Conservation (phyloP, 2,329 filamentous ascomycete genomes). For the Aaosphaeria arxii region DNA sequence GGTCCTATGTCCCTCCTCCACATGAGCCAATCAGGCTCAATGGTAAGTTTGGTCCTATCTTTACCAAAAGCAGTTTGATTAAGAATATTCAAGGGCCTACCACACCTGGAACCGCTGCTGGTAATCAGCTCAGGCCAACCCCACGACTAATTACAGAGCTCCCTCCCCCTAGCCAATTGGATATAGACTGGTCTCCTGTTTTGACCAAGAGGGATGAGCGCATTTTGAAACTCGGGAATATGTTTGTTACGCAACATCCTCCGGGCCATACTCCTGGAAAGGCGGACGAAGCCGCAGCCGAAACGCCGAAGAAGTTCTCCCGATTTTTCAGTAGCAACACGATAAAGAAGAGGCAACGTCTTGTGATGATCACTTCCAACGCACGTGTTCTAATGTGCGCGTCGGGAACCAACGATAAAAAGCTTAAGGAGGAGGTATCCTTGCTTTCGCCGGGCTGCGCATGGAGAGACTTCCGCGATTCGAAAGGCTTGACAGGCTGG, state of each 20-base stretch:
- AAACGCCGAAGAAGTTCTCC: constrained; percentile 78
- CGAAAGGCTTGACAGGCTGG: constrained; percentile 86
- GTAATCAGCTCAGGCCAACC: constrained; percentile 53
- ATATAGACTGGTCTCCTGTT: constrained; percentile 98
- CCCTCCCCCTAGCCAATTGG: constrained; percentile 91
- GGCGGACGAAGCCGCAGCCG: constrained; percentile 52
- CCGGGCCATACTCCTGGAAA: constrained; percentile 71
- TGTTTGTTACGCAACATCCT: constrained; percentile 78
- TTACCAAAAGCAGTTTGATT: constrained; percentile 6
- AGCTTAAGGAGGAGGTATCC: constrained; percentile 88
- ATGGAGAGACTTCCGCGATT: constrained; percentile 77
- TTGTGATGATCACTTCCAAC: constrained; percentile 93
- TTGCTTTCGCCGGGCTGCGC: constrained; percentile 70
- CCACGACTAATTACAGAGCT: constrained; percentile 83
- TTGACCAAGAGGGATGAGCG: constrained; percentile 87
- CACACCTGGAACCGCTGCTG: constrained; percentile 17
- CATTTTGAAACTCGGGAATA: constrained; percentile 89
- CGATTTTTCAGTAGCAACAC: constrained; percentile 90
- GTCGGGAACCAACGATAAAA: constrained; percentile 92
- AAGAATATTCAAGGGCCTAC: constrained; percentile 25
- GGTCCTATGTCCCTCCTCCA: constrained; percentile 74
- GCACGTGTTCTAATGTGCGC: constrained; percentile 87
- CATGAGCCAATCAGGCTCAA: constrained; percentile 62
- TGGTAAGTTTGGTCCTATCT: constrained; percentile 29
- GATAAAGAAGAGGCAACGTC: constrained; percentile 85